phyloP scores from a whole-genome alignment of 768 basidiomycete genomes.

The Xerocomellus intermedius region DNA sequence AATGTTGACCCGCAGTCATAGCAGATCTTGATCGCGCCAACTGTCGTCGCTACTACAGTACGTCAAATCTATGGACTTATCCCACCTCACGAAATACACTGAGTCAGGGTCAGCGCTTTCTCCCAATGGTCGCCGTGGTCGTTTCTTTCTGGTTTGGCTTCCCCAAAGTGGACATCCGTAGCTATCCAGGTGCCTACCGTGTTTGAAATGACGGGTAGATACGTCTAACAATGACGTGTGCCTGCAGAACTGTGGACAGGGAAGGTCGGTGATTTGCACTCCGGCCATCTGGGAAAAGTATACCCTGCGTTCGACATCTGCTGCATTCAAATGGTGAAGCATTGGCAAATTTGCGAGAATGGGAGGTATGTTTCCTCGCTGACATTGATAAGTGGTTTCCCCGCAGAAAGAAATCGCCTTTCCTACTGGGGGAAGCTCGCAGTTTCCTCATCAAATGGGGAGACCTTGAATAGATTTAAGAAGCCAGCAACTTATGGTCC shows the following conservation, averaged over 20 bases:
- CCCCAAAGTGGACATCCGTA: too few relatives aligned
- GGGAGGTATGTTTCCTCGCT: background rate
- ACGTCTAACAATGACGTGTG: too few relatives aligned
- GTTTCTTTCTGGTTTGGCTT: background rate
- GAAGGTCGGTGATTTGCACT: too few relatives aligned
- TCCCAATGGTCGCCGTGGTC: background rate
- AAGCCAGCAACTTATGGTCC: background rate
- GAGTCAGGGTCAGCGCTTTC: background rate
- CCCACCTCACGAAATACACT: constrained; percentile 4
- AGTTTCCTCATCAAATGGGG: background rate
- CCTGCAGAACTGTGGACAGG: too few relatives aligned
- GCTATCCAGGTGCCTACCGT: background rate
- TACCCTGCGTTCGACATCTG: too few relatives aligned
- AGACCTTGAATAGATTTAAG: constrained; percentile 1
- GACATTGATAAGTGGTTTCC: background rate
- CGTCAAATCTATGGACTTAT: background rate
- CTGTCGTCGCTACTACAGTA: background rate
- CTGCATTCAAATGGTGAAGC: too few relatives aligned
- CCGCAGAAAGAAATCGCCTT: background rate
- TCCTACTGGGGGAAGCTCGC: background rate
- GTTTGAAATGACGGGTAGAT: background rate
- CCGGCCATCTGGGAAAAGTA: too few relatives aligned
- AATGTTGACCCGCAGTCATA: background rate
- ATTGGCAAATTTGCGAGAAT: too few relatives aligned
- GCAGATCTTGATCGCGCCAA: background rate